Conservation (phyloP, 2,329 filamentous ascomycete genomes). For the Alternaria gansuensis region DNA sequence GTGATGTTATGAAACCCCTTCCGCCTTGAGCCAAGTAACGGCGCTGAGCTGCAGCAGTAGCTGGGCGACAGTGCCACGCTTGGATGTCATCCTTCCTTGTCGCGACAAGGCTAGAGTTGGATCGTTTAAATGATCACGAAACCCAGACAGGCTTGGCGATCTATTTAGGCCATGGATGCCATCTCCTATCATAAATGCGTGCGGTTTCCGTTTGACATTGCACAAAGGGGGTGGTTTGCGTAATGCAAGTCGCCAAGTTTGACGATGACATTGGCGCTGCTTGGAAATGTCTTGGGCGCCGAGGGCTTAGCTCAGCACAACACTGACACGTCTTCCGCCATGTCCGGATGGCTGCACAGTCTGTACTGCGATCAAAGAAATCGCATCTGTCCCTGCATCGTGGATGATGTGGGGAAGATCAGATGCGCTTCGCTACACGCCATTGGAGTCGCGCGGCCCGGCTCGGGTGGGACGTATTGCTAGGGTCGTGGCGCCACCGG, state of each 20-base stretch:
- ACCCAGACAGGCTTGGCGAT: slow-evolving; percentile 7
- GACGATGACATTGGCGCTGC: slow-evolving; percentile 21
- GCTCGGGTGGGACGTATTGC: slow-evolving; percentile 1
- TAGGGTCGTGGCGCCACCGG: slow-evolving; percentile 2
- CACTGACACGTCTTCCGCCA: slow-evolving; percentile 10
- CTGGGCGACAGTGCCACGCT: slow-evolving; percentile 33
- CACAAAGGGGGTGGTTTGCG: slow-evolving; percentile 17
- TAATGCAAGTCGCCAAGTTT: slow-evolving; percentile 29
- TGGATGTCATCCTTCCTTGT: slow-evolving; percentile 21
- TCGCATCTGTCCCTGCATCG: slow-evolving; percentile 7
- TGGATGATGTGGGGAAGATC: slow-evolving; percentile 10
- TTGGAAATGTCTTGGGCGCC: slow-evolving; percentile 19
- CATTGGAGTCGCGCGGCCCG: slow-evolving; percentile 4
- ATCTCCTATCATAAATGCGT: slow-evolving; percentile 24
- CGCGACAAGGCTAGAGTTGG: slow-evolving; percentile 15
- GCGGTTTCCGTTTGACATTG: slow-evolving; percentile 6
- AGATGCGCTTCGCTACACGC: slow-evolving; percentile 3
- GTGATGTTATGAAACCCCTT: slow-evolving; percentile 33
- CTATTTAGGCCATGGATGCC: slow-evolving; percentile 1
- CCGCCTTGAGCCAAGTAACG: slow-evolving; percentile 27
- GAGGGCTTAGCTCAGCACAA: slow-evolving; percentile 4
- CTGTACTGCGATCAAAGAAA: slow-evolving; percentile 3
- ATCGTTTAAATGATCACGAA: slow-evolving; percentile 10
- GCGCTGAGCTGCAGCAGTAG: slow-evolving; percentile 29
- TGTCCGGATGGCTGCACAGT: slow-evolving; percentile 9